Conservation (phyloP, 2,329 filamentous ascomycete genomes). For the Talaromyces sp. region DNA sequence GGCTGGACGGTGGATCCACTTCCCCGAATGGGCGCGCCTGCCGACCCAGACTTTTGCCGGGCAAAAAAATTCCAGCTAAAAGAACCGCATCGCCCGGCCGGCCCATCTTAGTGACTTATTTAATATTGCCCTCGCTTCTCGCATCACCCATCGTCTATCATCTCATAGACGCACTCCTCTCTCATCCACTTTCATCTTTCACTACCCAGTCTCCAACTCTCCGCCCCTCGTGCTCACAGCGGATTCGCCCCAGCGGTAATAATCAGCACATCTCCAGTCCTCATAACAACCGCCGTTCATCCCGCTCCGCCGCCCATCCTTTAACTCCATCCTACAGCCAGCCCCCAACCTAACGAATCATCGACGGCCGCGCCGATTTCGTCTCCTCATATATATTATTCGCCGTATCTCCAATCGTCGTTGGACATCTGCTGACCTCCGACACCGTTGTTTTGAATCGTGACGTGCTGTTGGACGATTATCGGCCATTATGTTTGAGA, state of each 20-base stretch:
- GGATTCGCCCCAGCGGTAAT: neutral
- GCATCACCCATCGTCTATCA: neutral
- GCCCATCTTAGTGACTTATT: neutral
- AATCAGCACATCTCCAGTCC: neutral
- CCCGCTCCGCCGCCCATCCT: neutral
- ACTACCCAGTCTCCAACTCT: neutral
- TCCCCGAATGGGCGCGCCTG: neutral
- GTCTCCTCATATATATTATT: neutral
- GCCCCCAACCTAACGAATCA: neutral
- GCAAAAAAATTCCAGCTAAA: neutral
- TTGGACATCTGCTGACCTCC: neutral
- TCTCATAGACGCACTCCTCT: neutral
- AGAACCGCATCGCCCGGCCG: neutral
- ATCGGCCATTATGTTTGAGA: conserved; percentile 33
- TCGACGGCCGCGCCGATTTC: neutral
- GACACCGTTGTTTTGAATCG: neutral
- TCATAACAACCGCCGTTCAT: neutral
- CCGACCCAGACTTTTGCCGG: neutral
- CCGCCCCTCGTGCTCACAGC: neutral
- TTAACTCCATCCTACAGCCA: neutral
- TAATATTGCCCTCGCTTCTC: too few species aligned
- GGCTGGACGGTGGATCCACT: neutral
- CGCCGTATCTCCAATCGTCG: neutral
- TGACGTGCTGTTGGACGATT: neutral
- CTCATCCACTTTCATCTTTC: neutral